Percentiles rank a stretch among this genome's conserved stretches.
Conservation (phyloP, 495 filamentous ascomycete genomes). For the Neurospora sp. region DNA sequence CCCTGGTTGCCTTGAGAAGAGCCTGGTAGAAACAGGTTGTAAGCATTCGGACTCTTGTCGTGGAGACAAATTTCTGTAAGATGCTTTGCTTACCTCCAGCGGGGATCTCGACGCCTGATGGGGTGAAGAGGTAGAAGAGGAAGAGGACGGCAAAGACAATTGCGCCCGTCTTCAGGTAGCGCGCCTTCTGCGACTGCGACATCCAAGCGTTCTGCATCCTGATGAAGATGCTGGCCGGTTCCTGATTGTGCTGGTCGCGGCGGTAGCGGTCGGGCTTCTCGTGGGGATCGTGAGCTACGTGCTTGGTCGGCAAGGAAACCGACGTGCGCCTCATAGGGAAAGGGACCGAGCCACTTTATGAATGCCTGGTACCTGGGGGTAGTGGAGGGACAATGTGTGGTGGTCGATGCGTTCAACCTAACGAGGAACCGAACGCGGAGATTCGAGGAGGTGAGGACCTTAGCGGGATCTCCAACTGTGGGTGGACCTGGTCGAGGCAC, state of each 20-base stretch:
- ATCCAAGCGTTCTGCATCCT: constrained; percentile 47
- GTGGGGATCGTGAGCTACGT: constrained; percentile 45
- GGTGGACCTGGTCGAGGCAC: background rate
- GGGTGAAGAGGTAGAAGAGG: constrained; percentile 65
- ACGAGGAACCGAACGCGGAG: background rate
- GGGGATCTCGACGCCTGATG: constrained; percentile 39
- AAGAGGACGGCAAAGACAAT: constrained; percentile 65
- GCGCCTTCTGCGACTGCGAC: constrained; percentile 62
- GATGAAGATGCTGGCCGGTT: constrained; percentile 30
- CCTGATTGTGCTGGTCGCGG: constrained; percentile 23
- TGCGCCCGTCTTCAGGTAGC: constrained; percentile 74
- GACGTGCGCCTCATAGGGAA: constrained; percentile 47
- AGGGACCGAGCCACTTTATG: background rate
- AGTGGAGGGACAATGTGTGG: background rate
- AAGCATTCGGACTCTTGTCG: background rate
- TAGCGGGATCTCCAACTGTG: background rate
- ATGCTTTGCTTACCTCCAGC: constrained; percentile 26
- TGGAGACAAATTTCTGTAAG: background rate
- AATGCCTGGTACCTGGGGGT: background rate
- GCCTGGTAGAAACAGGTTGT: background rate
- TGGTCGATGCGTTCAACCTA: background rate
- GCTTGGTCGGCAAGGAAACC: constrained; percentile 48
- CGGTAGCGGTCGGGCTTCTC: constrained; percentile 48
- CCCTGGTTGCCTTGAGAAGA: constrained; percentile 19
- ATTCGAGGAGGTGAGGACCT: background rate